These are phyloP conservation scores for Pyrus pyrifolia DNA, from an alignment of 306 rosid genomes.

Conservation along the genomic window DNA sequence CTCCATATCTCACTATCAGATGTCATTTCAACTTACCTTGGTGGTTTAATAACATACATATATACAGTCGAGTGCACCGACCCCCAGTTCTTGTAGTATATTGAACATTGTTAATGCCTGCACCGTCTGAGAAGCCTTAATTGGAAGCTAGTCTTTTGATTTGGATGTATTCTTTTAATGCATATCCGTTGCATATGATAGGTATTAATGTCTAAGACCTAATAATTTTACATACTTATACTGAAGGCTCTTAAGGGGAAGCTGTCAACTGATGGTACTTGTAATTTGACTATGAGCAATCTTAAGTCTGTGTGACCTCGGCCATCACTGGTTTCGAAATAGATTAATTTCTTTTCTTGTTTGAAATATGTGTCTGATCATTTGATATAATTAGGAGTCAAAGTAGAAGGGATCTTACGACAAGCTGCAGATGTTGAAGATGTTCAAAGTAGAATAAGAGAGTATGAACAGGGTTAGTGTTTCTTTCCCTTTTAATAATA, in stretches of 20 bases:
- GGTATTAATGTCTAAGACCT: neutral
- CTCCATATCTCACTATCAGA: neutral
- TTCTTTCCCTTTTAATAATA: conserved; percentile 1
- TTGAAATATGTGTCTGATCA: conserved; percentile 22
- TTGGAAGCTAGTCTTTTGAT: neutral
- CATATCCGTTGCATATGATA: neutral
- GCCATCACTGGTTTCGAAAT: conserved; percentile 7
- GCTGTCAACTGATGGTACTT: neutral
- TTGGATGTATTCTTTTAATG: neutral
- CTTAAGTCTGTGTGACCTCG: neutral
- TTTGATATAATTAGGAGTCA: conserved; percentile 47
- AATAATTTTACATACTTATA: neutral
- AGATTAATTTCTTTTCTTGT: neutral
- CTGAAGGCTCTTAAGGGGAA: neutral
- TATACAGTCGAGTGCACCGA: neutral
- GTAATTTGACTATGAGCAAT: neutral
- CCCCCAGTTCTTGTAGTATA: neutral
- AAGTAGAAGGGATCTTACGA: conserved; percentile 85
- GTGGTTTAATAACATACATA: neutral
- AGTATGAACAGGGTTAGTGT: conserved; percentile 75
- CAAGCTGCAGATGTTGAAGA: conserved; percentile 99
- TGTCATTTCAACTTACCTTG: neutral
- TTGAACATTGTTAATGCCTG: neutral
- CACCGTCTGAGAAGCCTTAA: neutral
- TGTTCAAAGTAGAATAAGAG: conserved; percentile 81